Evolutionary conservation across 225 moss, liverwort and hornwort species (phyloP).

Genomic region (Rhytidiadelphus loreus): DNA sequence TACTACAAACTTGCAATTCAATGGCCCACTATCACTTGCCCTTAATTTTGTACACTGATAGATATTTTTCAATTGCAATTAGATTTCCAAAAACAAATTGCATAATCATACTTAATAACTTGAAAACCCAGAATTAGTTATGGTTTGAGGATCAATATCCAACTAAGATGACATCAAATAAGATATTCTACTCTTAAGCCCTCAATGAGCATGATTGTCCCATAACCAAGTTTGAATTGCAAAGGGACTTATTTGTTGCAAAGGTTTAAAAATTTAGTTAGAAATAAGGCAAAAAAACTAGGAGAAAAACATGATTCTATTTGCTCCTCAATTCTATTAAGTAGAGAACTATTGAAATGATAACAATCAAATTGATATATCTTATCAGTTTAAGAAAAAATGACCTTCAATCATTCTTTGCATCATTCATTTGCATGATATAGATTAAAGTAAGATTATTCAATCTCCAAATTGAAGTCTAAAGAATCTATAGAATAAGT

Average conservation of each 20-base stretch:
- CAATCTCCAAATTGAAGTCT: rapidly evolving
- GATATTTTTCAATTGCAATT: not conserved
- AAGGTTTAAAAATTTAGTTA: not conserved
- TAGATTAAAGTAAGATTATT: not conserved
- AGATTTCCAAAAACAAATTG: not conserved
- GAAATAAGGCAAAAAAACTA: not conserved
- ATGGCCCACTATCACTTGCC: not conserved
- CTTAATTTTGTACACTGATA: not conserved
- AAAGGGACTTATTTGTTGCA: not conserved
- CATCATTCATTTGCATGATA: not conserved
- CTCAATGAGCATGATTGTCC: not conserved
- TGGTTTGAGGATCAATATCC: not conserved
- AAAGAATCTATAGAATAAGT: too few relatives aligned
- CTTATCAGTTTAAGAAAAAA: not conserved
- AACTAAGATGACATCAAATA: not conserved
- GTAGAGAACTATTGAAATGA: not conserved
- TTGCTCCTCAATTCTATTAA: not conserved
- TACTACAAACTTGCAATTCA: not conserved
- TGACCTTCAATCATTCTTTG: not conserved
- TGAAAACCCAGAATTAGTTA: rapidly evolving
- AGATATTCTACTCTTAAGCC: not conserved
- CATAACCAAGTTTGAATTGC: not conserved
- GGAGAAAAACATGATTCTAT: not conserved
- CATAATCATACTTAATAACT: not conserved
- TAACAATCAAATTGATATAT: not conserved